phyloP scores from a whole-genome alignment of 768 basidiomycete genomes.

The Panaeolus papilionaceus region DNA sequence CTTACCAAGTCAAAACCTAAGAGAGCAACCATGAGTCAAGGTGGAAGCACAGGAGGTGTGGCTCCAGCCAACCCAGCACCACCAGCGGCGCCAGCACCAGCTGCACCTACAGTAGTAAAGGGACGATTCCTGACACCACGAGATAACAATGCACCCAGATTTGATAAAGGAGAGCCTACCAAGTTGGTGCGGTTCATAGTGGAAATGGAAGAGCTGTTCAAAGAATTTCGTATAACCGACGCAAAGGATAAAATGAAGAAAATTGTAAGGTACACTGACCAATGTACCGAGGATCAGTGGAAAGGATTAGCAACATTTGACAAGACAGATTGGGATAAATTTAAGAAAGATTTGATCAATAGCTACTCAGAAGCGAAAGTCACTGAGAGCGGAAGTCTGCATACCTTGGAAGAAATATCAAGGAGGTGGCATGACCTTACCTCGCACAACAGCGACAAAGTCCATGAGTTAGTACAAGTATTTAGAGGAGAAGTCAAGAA shows the following conservation, averaged over 20 bases:
- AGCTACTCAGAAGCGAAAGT: slow-evolving; percentile 9
- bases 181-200: slow-evolving; percentile 13
- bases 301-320: background rate
- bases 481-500: no score
- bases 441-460: no score
- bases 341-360: slow-evolving; percentile 6
- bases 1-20: no score
- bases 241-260: slow-evolving; percentile 4
- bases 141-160: slow-evolving; percentile 7
- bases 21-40: no score
- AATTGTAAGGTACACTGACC: background rate
- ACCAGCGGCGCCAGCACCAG: no score
- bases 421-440: no score
- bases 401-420: no score
- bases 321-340: background rate
- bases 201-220: slow-evolving; percentile 11
- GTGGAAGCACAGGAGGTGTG: no score
- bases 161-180: background rate
- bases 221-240: background rate
- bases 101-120: no score
- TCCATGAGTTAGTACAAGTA: no score
- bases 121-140: slow-evolving; percentile 1
- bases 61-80: no score
- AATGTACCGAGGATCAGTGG: background rate
- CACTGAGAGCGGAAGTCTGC: background rate